Conservation (phyloP, 2,329 filamentous ascomycete genomes). For the Cordyceps tenuipes region DNA sequence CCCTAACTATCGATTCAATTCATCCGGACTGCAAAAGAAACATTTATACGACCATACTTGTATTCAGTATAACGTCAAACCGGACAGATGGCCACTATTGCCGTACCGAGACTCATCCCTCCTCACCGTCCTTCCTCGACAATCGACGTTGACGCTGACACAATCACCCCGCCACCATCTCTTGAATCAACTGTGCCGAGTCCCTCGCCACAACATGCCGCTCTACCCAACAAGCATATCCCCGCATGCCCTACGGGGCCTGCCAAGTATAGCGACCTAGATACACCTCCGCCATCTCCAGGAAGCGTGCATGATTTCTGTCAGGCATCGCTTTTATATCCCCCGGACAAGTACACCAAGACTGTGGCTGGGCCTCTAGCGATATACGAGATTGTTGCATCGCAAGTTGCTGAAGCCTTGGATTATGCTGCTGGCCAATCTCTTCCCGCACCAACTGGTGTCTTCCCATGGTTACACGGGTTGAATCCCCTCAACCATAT, state of each 20-base stretch:
- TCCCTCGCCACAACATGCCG: slow-evolving; percentile 19
- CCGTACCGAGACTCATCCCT: slow-evolving; percentile 40
- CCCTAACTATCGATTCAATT: neutral
- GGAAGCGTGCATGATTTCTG: slow-evolving; percentile 45
- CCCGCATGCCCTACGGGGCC: slow-evolving; percentile 83
- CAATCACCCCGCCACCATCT: slow-evolving; percentile 32
- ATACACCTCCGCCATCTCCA: slow-evolving; percentile 59
- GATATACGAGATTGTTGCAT: slow-evolving; percentile 66
- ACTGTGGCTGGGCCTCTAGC: slow-evolving; percentile 44
- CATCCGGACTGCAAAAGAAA: neutral
- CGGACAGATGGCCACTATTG: slow-evolving; percentile 44
- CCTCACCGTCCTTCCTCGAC: slow-evolving; percentile 36
- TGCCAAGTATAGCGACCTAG: slow-evolving; percentile 40
- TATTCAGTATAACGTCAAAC: neutral
- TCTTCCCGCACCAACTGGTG: slow-evolving; percentile 71
- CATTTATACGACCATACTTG: neutral
- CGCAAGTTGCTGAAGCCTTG: slow-evolving; percentile 61
- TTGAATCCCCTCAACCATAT: slow-evolving; percentile 82
- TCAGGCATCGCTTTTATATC: slow-evolving; percentile 64
- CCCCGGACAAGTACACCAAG: slow-evolving; percentile 55
- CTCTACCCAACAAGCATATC: slow-evolving; percentile 79
- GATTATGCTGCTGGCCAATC: slow-evolving; percentile 71
- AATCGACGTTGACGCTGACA: slow-evolving; percentile 21
- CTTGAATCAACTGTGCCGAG: slow-evolving; percentile 24
- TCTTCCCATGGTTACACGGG: slow-evolving; percentile 96